Evolutionary conservation across 176 grass and related monocot genomes (phyloP), one percentile per base, ranked within the genome.

Genomic region (Oropetium thomaeum): DNA sequence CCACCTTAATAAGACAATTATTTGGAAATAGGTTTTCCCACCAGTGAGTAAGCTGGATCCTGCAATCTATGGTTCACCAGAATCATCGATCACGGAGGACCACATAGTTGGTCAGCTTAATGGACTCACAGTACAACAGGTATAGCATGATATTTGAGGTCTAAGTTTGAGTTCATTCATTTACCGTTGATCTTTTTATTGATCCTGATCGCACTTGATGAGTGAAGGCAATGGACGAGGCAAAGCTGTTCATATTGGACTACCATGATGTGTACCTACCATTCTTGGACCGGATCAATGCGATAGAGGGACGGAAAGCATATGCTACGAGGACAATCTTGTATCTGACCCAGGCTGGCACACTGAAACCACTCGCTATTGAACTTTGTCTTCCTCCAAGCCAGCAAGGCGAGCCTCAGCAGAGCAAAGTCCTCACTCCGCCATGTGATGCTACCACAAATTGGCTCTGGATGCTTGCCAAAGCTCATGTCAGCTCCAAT

Each of bases 401-500:
- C 26, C 69, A 82, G 49, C 85, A 82, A 78, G 89, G 96, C 7
- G 67, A 68, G 82, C 64, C 76, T 58, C 71, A 77, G 57, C 82
- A 82, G 41, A 88, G 82, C 73, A 86, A 45, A 69, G 91, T 99
- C 9, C 82, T 99, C 45, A 95, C 96, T 8, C 89, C 96, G 65
- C 84, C 87, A 22, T 70, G 75, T 57, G 96, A 99, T 76, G 96
- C 96, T 47, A 99, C 91, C 31, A 72, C 91, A 30, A 84, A 99
- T 32, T 99, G 96, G 96, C 85, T 92, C 28, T 99, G 96, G 96
- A 99, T 99, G 96, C 87, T 99, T 73, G 96, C 84, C 73, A 99
- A 99, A 85, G 67, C 96, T 27, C 96, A 99, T 62, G 96, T 95
- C 73, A 83, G 89, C 65, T 94, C 96, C 73, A 99, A 99, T 38